Percentiles rank a stretch among this genome's conserved stretches.
Evolutionary conservation across 148 eudicot species (phyloP).

Genomic region (Talinum fruticosum): DNA sequence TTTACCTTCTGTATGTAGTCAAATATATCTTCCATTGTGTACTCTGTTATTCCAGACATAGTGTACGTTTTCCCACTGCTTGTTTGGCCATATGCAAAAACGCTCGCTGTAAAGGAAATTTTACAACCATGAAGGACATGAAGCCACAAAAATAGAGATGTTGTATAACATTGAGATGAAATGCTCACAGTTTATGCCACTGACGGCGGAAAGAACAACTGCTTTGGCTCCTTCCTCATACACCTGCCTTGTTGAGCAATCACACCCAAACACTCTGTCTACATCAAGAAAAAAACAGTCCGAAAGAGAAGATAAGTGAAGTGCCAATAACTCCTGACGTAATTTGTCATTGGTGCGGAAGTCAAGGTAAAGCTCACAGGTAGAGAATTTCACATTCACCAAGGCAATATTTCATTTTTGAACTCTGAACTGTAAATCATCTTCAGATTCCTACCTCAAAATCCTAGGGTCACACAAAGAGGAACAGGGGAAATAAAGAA

Average conservation of each 20-base stretch:
- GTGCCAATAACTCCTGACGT: neutral
- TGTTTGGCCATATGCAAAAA: constrained; percentile 97
- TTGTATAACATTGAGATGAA: constrained; percentile 4
- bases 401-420: neutral
- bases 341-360: neutral
- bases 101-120: constrained; percentile 59
- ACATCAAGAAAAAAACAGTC: constrained; percentile 19
- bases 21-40: constrained; percentile 76
- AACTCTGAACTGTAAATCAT: neutral
- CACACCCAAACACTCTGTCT: constrained; percentile 77
- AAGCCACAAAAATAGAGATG: constrained; percentile 18
- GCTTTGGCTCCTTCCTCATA: constrained; percentile 86
- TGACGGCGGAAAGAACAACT: constrained; percentile 75
- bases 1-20: constrained; percentile 75
- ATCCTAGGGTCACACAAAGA: neutral
- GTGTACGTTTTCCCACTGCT: constrained; percentile 98
- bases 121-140: constrained; percentile 9
- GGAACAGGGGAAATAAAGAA: neutral
- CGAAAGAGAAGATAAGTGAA: constrained; percentile 23
- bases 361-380: neutral
- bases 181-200: constrained; percentile 86
- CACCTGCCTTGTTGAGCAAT: constrained; percentile 84
- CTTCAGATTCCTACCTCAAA: neutral
- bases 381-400: neutral
- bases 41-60: constrained; percentile 91